Evolutionary conservation across 345 rosid genomes (phyloP).

Genomic region (Dipteronia dyeriana): DNA sequence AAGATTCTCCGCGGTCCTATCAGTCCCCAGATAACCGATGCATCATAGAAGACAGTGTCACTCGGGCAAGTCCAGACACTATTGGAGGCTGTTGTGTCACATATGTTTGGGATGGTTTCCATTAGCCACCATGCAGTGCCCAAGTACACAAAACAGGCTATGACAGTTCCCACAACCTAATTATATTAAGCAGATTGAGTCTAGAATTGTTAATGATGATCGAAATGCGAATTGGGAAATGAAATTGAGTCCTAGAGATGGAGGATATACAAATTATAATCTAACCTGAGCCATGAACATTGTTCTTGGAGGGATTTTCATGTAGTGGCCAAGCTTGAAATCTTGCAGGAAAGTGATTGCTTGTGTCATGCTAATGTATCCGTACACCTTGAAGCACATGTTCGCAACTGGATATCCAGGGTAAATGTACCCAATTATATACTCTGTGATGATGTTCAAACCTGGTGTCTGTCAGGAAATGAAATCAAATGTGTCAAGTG

Average conservation of each 20-base stretch:
- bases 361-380: constrained; percentile 93
- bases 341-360: constrained; percentile 90
- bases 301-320: constrained; percentile 96
- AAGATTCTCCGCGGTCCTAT: constrained; percentile 89
- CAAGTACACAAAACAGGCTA: constrained; percentile 79
- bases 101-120: constrained; percentile 84
- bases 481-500: neutral
- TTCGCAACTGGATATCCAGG: constrained; percentile 97
- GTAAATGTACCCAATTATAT: constrained; percentile 89
- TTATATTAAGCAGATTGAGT: neutral
- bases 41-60: constrained; percentile 89
- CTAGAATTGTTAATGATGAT: neutral
- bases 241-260: neutral
- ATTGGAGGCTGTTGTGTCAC: constrained; percentile 58
- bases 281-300: constrained; percentile 98
- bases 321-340: constrained; percentile 96
- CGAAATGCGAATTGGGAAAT: neutral
- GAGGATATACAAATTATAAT: neutral
- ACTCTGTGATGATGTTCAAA: constrained; percentile 85
- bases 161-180: constrained; percentile 81
- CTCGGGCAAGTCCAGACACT: constrained; percentile 91
- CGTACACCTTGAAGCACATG: constrained; percentile 97
- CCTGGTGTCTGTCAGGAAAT: constrained; percentile 70
- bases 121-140: constrained; percentile 97
- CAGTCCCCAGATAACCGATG: constrained; percentile 95